Conservation (phyloP, 345 rosid species). For the Chamaenerion angustifolium region DNA sequence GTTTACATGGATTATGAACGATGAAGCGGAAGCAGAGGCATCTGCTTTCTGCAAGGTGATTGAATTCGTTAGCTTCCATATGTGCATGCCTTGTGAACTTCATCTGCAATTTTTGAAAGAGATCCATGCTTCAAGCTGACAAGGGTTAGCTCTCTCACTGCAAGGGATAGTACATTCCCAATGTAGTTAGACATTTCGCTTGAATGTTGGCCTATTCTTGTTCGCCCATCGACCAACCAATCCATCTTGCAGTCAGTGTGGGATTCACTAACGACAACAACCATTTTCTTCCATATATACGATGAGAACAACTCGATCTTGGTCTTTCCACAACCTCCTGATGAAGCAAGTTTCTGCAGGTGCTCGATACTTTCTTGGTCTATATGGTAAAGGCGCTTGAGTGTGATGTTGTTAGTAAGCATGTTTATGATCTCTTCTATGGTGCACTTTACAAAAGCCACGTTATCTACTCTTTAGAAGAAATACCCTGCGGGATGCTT, state of each 20-base stretch:
- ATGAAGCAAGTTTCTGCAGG: constrained; percentile 42
- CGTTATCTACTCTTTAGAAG: too few relatives aligned
- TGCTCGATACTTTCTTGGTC: constrained; percentile 31
- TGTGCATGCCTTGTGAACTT: constrained; percentile 48
- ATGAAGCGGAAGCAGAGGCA: too few relatives aligned
- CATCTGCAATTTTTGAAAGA: constrained; percentile 36
- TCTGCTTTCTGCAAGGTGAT: too few relatives aligned
- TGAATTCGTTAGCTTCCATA: too few relatives aligned
- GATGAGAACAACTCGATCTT: constrained; percentile 86
- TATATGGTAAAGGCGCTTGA: constrained; percentile 65
- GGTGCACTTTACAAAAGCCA: constrained; percentile 49
- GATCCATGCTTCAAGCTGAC: constrained; percentile 33
- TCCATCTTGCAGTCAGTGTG: constrained; percentile 70
- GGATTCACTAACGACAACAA: constrained; percentile 19
- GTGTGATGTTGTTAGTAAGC: constrained; percentile 22
- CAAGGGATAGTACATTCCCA: constrained; percentile 63
- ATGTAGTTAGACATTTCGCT: constrained; percentile 39
- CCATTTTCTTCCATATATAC: constrained; percentile 70
- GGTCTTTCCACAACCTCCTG: constrained; percentile 34
- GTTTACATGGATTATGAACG: too few relatives aligned
- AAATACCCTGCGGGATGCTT: too few relatives aligned
- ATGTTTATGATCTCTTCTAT: constrained; percentile 49
- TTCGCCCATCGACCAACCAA: constrained; percentile 71
- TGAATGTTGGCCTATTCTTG: constrained; percentile 20
- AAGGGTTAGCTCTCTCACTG: constrained; percentile 46